Percentiles rank a stretch among this genome's conserved stretches.
These are phyloP conservation scores for Globisporangium cystogenes DNA, from an alignment of 352 stramenopile species.

Conservation along the genomic window DNA sequence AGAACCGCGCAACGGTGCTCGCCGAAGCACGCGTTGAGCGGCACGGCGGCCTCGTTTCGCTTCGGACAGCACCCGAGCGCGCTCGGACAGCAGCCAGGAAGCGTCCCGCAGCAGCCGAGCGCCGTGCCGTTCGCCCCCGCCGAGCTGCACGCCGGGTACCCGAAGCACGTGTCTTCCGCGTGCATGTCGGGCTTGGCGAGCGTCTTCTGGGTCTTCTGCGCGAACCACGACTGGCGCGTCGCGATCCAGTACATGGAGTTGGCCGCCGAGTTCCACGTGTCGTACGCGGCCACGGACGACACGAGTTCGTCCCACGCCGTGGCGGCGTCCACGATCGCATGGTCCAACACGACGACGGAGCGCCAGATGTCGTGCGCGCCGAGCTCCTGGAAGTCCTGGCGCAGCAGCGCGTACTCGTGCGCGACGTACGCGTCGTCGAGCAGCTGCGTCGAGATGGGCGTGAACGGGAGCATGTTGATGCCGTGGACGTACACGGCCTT, in stretches of 20 bases:
- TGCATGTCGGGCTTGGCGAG: conserved; percentile 25
- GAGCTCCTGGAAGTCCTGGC: conserved; percentile 34
- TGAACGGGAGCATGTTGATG: conserved; percentile 85
- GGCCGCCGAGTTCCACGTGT: conserved; percentile 70
- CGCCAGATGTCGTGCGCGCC: conserved; percentile 58
- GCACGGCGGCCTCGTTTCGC: conserved; percentile 28
- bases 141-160: conserved; percentile 41
- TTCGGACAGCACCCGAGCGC: conserved; percentile 55
- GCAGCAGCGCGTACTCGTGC: conserved; percentile 48
- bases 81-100: conserved; percentile 71
- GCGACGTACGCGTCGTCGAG: conserved; percentile 54
- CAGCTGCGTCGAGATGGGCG: conserved; percentile 56
- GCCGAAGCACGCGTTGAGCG: conserved; percentile 53
- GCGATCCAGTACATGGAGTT: conserved; percentile 77
- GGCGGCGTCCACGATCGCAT: conserved; percentile 57
- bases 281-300: conserved; percentile 38
- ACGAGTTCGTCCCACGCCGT: conserved; percentile 62
- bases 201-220: conserved; percentile 27
- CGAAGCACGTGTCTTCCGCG: conserved; percentile 57
- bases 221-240: conserved; percentile 64
- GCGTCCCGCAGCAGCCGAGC: conserved; percentile 53
- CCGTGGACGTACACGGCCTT: conserved; percentile 69
- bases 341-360: conserved; percentile 63
- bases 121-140: conserved; percentile 57
- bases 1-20: conserved; percentile 56